Evolutionary conservation across 768 basidiomycete species (phyloP).

Genomic region (Tricholomella constricta): DNA sequence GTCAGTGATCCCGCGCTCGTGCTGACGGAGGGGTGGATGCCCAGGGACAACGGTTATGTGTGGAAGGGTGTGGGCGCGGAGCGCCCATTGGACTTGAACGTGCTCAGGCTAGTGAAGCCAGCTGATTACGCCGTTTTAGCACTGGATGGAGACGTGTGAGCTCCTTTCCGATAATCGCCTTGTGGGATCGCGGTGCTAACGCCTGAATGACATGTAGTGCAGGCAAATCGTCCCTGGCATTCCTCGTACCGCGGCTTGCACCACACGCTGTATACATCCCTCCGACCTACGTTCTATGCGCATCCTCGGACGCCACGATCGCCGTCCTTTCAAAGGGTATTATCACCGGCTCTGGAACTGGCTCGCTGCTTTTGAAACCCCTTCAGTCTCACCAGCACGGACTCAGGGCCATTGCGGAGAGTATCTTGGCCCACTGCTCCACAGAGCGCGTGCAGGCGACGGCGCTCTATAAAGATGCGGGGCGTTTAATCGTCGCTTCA

Average conservation of each 20-base stretch:
- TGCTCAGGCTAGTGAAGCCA: conserved; percentile 21
- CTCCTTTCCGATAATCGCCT: neutral
- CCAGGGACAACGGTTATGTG: conserved; percentile 1
- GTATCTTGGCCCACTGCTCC: conserved; percentile 13
- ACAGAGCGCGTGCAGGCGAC: conserved; percentile 3
- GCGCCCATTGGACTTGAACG: conserved; percentile 1
- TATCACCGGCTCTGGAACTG: conserved; percentile 30
- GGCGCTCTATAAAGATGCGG: neutral
- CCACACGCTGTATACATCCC: conserved; percentile 17
- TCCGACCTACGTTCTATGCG: conserved; percentile 31
- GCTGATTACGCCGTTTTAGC: conserved; percentile 25
- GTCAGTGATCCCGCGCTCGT: conserved; percentile 20
- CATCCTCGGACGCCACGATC: conserved; percentile 29
- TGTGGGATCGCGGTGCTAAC: neutral
- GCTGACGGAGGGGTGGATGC: conserved; percentile 24
- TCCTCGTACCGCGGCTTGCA: conserved; percentile 32
- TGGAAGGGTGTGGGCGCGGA: conserved; percentile 3
- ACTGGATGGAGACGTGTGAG: conserved; percentile 24
- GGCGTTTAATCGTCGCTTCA: conserved; percentile 2
- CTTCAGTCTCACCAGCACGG: conserved; percentile 15
- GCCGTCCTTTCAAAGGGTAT: conserved; percentile 25
- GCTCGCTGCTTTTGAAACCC: conserved; percentile 26
- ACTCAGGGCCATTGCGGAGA: conserved; percentile 13
- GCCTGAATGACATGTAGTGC: conserved; percentile 19
- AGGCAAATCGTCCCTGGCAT: conserved; percentile 27